Base-by-base conservation (phyloP, 805 yeast species). In the Hanseniaspora meyeri region DNA sequence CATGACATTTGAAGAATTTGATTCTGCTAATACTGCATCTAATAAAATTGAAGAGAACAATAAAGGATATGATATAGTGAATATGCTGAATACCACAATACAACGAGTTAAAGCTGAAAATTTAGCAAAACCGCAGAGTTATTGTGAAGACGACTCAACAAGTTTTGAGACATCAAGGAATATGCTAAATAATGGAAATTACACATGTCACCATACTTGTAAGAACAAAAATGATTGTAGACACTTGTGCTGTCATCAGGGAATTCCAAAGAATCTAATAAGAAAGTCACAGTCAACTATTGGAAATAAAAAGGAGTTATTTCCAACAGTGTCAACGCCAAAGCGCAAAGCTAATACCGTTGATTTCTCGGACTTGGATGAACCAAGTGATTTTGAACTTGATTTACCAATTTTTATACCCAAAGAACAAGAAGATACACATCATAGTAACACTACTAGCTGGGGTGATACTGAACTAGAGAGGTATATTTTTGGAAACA, bases 231-330 rank as follows among this genome's bases (percentile, higher is more conserved):
- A n/a, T 2, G 64, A 60, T 0, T 77, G 80, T 55, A 69, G 79
- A 11, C 80, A 77, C 61, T 51, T 72, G 4, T 77, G 80, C 52
- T 77, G 81, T 57, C 70, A 72, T 42, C 75, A 73, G 39, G 80
- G 80, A 1, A 62, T 71, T 19, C 72, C 1, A 57, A 50, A 37
- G 50, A 51, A 5, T 50, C 49, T 40, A 19, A 62, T 31, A 49
- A 57, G 24, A 34, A 55, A 14, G 11, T 6, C 48, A 45, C 16
- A 8, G 11, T 24, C 14, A 1, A 9, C 38, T 31, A 8, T 10
- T n/a, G 14, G 9, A 8, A 3, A n/a, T n/a, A 45, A 45, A n/a
- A 40, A 40, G 7, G 16, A 40, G 12, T 12, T 1, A 9, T 24
- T 20, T 7, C 24, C n/a, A 4, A 42, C 10, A 12, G 17, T 42